phyloP scores from a whole-genome alignment of 1,284 basidiomycete genomes.

The Ustilago hordei region DNA sequence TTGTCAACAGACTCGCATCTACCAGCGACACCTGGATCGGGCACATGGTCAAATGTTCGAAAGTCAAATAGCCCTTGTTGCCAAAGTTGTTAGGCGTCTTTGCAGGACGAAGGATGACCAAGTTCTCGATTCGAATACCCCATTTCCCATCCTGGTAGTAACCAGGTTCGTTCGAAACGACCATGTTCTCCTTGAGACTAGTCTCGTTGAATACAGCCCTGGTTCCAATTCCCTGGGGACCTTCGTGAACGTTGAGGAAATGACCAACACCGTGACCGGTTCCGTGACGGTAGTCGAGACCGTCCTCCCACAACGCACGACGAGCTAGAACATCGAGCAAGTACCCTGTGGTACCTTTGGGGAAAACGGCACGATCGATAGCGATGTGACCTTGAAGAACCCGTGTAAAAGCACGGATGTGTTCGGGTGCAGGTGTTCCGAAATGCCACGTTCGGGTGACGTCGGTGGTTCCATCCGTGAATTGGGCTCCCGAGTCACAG shows the following conservation, averaged over 20 bases:
- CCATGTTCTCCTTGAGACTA: conserved; percentile 66
- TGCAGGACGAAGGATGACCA: conserved; percentile 60
- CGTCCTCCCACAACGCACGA: conserved; percentile 88
- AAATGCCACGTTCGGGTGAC: conserved; percentile 89
- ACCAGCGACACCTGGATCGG: conserved; percentile 90
- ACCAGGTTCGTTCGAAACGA: conserved; percentile 77
- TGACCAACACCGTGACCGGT: conserved; percentile 66
- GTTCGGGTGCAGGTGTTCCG: conserved; percentile 82
- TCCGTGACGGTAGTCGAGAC: conserved; percentile 76
- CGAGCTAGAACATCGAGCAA: conserved; percentile 86
- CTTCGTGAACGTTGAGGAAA: conserved; percentile 68
- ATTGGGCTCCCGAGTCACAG: conserved; percentile 93
- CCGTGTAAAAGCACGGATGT: conserved; percentile 89
- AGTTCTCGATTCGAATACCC: conserved; percentile 91
- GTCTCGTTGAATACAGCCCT: conserved; percentile 67
- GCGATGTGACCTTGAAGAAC: conserved; percentile 96
- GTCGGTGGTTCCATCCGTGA: conserved; percentile 92
- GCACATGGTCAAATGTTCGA: conserved; percentile 66
- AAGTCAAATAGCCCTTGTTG: conserved; percentile 69
- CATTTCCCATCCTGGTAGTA: conserved; percentile 92
- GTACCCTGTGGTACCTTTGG: conserved; percentile 83
- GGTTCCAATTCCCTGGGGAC: conserved; percentile 68
- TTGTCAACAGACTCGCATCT: conserved; percentile 76
- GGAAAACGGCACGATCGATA: conserved; percentile 87
- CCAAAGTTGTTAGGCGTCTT: conserved; percentile 85